Percentiles rank a stretch among this genome's conserved stretches.
phyloP scores from a whole-genome alignment of 345 rosid genomes.

The Citrus cavaleriei region DNA sequence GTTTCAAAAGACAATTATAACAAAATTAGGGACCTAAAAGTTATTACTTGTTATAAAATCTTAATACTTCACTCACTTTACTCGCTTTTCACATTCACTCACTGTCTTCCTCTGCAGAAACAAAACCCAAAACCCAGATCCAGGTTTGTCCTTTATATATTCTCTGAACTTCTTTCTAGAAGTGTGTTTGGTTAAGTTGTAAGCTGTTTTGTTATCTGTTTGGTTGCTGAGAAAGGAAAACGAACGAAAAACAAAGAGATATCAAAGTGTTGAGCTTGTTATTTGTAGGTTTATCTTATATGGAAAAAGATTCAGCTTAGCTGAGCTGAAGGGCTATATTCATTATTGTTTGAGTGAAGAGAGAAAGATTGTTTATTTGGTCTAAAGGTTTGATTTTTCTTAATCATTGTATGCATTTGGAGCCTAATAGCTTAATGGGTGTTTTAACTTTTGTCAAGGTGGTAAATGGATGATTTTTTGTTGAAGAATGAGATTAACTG shows the following conservation, averaged over 20 bases:
- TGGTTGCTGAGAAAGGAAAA: conserved; percentile 14
- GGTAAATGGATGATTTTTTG: background rate
- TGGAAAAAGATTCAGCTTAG: background rate
- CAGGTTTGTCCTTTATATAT: conserved; percentile 44
- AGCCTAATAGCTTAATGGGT: background rate
- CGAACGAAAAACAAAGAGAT: conserved; percentile 2
- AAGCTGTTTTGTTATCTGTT: conserved; percentile 9
- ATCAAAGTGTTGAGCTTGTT: conserved; percentile 6
- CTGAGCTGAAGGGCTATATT: background rate
- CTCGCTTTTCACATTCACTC: background rate
- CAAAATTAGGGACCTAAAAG: background rate
- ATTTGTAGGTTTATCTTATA: conserved; percentile 2
- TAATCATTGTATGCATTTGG: background rate
- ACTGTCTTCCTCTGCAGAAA: conserved; percentile 7
- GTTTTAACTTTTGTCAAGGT: background rate
- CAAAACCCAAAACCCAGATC: conserved; percentile 37
- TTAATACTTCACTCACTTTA: background rate
- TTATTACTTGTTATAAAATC: no score
- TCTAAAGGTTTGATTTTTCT: background rate
- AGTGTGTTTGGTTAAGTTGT: conserved; percentile 5
- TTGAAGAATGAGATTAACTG: background rate
- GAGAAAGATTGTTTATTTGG: background rate
- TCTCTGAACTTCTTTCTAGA: background rate
- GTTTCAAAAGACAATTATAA: no score
- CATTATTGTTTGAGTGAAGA: background rate